Percentiles rank a stretch among this genome's conserved stretches.
phyloP scores from a whole-genome alignment of 176 grass and related monocot species.

The Phoenix roebelenii region DNA sequence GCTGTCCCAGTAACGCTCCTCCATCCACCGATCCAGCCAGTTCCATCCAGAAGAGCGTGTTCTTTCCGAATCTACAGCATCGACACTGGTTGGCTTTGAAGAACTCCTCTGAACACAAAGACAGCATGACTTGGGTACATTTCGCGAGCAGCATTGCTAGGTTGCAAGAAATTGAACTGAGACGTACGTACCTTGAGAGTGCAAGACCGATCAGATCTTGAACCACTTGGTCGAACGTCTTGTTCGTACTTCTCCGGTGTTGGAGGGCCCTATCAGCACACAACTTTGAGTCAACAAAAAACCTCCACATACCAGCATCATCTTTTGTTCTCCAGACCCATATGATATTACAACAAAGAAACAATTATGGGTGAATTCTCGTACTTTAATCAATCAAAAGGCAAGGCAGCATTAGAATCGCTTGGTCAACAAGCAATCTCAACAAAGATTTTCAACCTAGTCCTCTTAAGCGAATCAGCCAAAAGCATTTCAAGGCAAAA shows the following conservation, averaged over 20 bases:
- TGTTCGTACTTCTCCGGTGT: slow-evolving; percentile 8
- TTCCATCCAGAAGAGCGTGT: slow-evolving; percentile 60
- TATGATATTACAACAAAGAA: too few relatives aligned
- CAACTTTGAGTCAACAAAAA: not conserved
- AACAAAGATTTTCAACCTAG: too few relatives aligned
- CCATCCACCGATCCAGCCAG: slow-evolving; percentile 26
- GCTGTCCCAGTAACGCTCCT: not conserved
- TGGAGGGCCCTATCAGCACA: not conserved
- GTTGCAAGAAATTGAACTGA: too few relatives aligned
- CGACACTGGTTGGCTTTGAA: slow-evolving; percentile 23
- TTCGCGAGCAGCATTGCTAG: too few relatives aligned
- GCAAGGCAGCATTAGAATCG: too few relatives aligned
- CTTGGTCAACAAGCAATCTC: too few relatives aligned
- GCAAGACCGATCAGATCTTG: not conserved
- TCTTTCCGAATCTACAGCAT: slow-evolving; percentile 46
- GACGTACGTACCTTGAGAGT: too few relatives aligned
- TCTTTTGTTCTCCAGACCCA: too few relatives aligned
- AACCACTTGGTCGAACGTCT: not conserved
- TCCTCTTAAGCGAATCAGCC: too few relatives aligned
- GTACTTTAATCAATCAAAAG: too few relatives aligned
- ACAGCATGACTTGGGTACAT: not conserved
- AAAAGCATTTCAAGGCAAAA: too few relatives aligned
- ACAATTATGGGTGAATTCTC: too few relatives aligned
- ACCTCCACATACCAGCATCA: not conserved
- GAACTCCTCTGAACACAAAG: slow-evolving; percentile 35